These are phyloP conservation scores for Pleurotus eryngii DNA, from an alignment of 768 basidiomycete genomes.

Conservation along the genomic window DNA sequence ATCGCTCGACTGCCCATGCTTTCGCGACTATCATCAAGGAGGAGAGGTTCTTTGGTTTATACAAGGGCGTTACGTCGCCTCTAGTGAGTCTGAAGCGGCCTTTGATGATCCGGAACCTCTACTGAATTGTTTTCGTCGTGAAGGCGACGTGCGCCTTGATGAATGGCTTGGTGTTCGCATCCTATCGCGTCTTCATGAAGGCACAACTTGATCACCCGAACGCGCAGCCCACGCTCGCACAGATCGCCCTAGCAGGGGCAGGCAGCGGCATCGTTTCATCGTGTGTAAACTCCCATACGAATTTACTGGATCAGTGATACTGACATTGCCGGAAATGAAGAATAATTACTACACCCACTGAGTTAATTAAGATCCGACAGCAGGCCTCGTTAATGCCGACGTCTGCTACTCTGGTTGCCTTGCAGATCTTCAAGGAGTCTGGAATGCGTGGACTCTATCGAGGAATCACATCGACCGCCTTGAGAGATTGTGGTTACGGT, in stretches of 20 bases:
- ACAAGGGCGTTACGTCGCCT: constrained; percentile 77
- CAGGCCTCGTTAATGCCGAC: constrained; percentile 51
- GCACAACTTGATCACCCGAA: constrained; percentile 49
- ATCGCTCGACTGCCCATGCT: constrained; percentile 63
- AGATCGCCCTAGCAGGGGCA: constrained; percentile 76
- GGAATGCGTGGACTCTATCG: constrained; percentile 74
- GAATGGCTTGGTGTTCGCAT: constrained; percentile 86
- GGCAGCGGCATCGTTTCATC: constrained; percentile 78
- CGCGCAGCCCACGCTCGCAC: constrained; percentile 58
- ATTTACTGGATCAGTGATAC: neutral
- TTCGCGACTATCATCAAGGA: constrained; percentile 66
- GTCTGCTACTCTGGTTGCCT: constrained; percentile 51
- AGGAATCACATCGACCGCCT: constrained; percentile 67
- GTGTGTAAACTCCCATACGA: constrained; percentile 41
- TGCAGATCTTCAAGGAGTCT: constrained; percentile 47
- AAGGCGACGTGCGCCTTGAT: constrained; percentile 70
- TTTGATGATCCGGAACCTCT: neutral
- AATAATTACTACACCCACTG: constrained; percentile 76
- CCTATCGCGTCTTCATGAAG: constrained; percentile 77
- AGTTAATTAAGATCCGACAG: constrained; percentile 85
- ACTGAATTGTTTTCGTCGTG: neutral
- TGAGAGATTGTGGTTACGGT: constrained; percentile 81
- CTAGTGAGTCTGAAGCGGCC: constrained; percentile 45
- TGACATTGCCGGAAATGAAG: constrained; percentile 29
- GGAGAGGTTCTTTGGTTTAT: constrained; percentile 66